Conservation (phyloP, 2,329 filamentous ascomycete species). For the Xylaria sp. region DNA sequence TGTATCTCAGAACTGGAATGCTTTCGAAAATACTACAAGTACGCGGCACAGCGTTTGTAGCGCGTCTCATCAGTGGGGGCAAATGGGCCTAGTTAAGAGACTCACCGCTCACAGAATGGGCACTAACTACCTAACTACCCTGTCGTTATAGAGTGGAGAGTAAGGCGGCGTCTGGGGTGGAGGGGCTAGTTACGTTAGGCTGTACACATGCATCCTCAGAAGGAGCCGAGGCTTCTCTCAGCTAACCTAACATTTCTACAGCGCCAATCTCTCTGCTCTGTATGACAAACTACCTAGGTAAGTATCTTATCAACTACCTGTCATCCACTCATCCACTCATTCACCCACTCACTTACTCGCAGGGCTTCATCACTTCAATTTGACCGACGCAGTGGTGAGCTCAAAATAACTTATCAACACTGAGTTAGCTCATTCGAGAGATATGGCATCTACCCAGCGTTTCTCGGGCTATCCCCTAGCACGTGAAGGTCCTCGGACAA, state of each 20-base stretch:
- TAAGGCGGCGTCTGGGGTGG: background rate
- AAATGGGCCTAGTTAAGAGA: background rate
- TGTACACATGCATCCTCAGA: background rate
- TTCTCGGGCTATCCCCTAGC: slow-evolving; percentile 48
- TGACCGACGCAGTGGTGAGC: background rate
- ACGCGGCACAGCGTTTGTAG: too few relatives aligned
- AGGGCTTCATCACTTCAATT: background rate
- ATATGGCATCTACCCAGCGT: slow-evolving; percentile 39
- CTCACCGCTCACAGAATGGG: background rate
- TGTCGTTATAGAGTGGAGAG: background rate
- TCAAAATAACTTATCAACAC: background rate
- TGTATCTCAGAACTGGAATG: too few relatives aligned
- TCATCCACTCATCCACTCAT: background rate
- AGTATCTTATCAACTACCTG: background rate
- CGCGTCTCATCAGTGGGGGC: background rate
- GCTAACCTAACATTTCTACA: background rate
- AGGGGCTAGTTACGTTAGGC: too few relatives aligned
- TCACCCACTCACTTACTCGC: background rate
- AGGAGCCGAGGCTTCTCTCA: background rate
- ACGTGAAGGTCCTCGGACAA: slow-evolving; percentile 48
- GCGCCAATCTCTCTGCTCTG: background rate
- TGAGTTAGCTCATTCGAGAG: slow-evolving; percentile 7
- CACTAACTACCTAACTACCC: background rate
- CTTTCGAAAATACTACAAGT: too few relatives aligned
- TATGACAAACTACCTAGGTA: background rate